Conservation (phyloP, 495 filamentous ascomycete species). For the Wilcoxina mikolae region DNA sequence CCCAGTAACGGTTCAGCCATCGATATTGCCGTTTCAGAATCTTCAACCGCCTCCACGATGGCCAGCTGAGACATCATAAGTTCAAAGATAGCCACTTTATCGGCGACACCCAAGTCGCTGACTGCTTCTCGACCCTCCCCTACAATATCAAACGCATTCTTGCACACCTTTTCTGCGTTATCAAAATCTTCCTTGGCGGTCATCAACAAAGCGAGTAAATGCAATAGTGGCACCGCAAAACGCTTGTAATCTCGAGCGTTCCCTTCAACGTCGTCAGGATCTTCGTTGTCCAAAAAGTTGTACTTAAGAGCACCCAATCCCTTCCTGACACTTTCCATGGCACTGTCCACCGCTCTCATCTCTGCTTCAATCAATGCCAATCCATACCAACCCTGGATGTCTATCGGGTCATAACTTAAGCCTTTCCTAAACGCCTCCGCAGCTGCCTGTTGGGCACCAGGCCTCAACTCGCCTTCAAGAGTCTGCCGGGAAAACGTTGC, state of each 20-base stretch:
- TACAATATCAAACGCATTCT: constrained; percentile 77
- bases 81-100: constrained; percentile 42
- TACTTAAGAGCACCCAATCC: constrained; percentile 31
- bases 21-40: constrained; percentile 68
- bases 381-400: constrained; percentile 60
- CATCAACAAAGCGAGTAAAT: constrained; percentile 69
- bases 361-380: constrained; percentile 69
- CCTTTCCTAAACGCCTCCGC: constrained; percentile 57
- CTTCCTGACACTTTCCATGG: constrained; percentile 61
- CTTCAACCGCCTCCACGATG: constrained; percentile 67
- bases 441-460: constrained; percentile 56
- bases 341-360: constrained; percentile 56
- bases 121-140: constrained; percentile 39
- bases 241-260: constrained; percentile 36
- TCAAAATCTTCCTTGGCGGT: constrained; percentile 75
- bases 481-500: constrained; percentile 77
- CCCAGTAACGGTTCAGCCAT: constrained; percentile 64
- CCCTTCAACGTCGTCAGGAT: constrained; percentile 27
- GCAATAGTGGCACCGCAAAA: constrained; percentile 55
- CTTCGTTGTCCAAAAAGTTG: constrained; percentile 27
- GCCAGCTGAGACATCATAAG: constrained; percentile 88
- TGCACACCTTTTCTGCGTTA: constrained; percentile 63
- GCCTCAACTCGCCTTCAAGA: constrained; percentile 50
- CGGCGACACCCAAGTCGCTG: constrained; percentile 32
- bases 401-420: constrained; percentile 47